These are phyloP conservation scores for Aspergillus carbonarius DNA, from an alignment of 2,329 filamentous ascomycete genomes.

Conservation along the genomic window DNA sequence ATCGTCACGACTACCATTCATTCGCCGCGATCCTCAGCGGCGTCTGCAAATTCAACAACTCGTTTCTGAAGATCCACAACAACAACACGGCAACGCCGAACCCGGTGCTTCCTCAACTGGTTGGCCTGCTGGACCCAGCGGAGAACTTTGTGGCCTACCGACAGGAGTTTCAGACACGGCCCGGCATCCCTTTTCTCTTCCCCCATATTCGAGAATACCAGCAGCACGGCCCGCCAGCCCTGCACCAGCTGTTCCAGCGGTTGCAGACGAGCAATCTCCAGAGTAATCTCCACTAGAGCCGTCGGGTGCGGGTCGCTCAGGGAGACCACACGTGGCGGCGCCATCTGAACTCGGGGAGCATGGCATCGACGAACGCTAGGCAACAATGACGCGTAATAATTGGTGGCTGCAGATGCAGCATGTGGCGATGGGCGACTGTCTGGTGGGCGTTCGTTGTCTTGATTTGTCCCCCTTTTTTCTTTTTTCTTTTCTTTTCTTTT, in stretches of 20 bases:
- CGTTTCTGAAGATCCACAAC: background rate
- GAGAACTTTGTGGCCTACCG: constrained; percentile 40
- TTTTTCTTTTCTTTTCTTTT: no score
- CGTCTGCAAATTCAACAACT: constrained; percentile 34
- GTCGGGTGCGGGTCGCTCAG: background rate
- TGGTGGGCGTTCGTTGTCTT: background rate
- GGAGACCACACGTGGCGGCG: background rate
- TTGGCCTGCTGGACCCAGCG: constrained; percentile 28
- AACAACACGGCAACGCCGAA: constrained; percentile 27
- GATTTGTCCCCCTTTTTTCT: background rate
- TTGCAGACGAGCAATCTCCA: constrained; percentile 18
- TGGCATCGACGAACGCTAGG: background rate
- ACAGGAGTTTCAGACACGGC: constrained; percentile 29
- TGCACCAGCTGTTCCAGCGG: constrained; percentile 31
- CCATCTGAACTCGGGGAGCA: background rate
- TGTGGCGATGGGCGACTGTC: background rate
- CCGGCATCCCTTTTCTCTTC: constrained; percentile 40
- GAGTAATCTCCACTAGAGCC: background rate
- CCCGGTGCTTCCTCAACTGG: constrained; percentile 23
- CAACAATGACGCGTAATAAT: background rate
- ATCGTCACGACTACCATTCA: constrained; percentile 37
- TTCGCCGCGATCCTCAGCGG: constrained; percentile 38
- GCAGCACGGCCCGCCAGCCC: constrained; percentile 25
- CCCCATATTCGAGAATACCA: constrained; percentile 39
- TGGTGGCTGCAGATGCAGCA: background rate